Conservation (phyloP, 495 filamentous ascomycete species). For the Letharia lupina region DNA sequence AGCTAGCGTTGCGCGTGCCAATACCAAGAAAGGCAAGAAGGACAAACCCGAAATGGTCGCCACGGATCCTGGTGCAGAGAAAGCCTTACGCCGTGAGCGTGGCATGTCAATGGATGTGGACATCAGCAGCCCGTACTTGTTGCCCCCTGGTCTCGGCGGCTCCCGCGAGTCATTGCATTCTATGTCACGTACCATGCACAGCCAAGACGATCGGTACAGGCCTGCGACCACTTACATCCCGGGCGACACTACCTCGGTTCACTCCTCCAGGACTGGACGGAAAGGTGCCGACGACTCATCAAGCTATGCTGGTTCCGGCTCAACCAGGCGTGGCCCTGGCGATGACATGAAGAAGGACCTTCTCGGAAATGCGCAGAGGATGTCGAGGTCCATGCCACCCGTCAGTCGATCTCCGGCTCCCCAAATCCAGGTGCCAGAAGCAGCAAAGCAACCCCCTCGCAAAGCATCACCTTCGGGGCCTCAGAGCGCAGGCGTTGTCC, state of each 20-base stretch:
- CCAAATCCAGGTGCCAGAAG: conserved; percentile 20
- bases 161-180: conserved; percentile 82
- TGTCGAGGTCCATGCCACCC: conserved; percentile 56
- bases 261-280: conserved; percentile 40
- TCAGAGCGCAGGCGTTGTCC: conserved; percentile 21
- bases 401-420: conserved; percentile 29
- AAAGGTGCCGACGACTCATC: conserved; percentile 51
- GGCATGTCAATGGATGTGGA: conserved; percentile 83
- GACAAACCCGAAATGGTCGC: conserved; percentile 38
- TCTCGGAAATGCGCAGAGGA: conserved; percentile 52
- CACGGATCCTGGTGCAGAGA: conserved; percentile 35
- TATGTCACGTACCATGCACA: conserved; percentile 60
- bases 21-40: conserved; percentile 28
- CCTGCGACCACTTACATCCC: conserved; percentile 53
- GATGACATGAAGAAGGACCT: conserved; percentile 53
- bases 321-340: conserved; percentile 34
- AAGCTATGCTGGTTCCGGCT: conserved; percentile 49
- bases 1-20: conserved; percentile 9
- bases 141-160: conserved; percentile 70
- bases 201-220: conserved; percentile 76
- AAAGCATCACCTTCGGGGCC: conserved; percentile 23
- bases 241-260: conserved; percentile 51
- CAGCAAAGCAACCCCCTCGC: conserved; percentile 18
- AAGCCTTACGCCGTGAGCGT: conserved; percentile 44
- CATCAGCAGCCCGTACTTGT: conserved; percentile 73